A percentile compares a stretch with the other conserved stretches of the same genome.
Evolutionary conservation across 768 basidiomycete genomes (phyloP).

Genomic region (Crassisporium funariophilum): DNA sequence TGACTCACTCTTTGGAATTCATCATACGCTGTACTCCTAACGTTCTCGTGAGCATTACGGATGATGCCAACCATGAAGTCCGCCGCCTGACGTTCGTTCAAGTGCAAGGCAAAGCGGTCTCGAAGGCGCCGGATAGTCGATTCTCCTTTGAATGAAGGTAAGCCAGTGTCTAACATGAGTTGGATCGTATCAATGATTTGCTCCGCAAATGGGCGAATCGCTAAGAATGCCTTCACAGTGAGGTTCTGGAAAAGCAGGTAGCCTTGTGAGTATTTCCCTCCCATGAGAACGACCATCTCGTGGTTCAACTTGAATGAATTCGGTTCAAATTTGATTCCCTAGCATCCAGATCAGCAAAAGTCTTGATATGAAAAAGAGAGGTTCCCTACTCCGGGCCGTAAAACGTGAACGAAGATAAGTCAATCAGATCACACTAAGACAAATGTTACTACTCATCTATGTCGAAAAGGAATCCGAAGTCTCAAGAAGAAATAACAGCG

Average conservation of each 20-base stretch:
- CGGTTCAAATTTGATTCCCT: constrained; percentile 99
- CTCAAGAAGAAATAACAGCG: constrained; percentile 40
- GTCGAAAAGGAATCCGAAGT: constrained; percentile 96
- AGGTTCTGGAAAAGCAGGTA: constrained; percentile 93
- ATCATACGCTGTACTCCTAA: constrained; percentile 91
- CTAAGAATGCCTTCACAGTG: constrained; percentile 94
- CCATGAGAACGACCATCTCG: constrained; percentile 98
- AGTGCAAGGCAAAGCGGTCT: constrained; percentile 81
- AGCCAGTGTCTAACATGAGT: constrained; percentile 92
- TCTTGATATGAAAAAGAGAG: constrained; percentile 3
- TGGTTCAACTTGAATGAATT: constrained; percentile 98
- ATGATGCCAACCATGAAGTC: constrained; percentile 91
- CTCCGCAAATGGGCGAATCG: constrained; percentile 91
- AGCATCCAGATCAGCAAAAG: constrained; percentile 9
- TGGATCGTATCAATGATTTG: constrained; percentile 87
- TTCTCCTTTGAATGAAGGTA: constrained; percentile 98
- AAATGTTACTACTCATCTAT: constrained; percentile 77
- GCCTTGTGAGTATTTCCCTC: constrained; percentile 90
- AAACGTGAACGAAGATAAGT: constrained; percentile 27
- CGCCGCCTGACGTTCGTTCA: constrained; percentile 89
- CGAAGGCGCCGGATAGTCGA: constrained; percentile 82
- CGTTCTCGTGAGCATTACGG: constrained; percentile 93
- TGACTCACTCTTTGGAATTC: constrained; percentile 85
- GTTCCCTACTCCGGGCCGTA: constrained; percentile 69
- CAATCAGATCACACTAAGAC: constrained; percentile 16